A percentile compares a stretch with the other conserved stretches of the same genome.
Conservation (phyloP, 352 stramenopile species). For the Thalassiosira exigua region DNA sequence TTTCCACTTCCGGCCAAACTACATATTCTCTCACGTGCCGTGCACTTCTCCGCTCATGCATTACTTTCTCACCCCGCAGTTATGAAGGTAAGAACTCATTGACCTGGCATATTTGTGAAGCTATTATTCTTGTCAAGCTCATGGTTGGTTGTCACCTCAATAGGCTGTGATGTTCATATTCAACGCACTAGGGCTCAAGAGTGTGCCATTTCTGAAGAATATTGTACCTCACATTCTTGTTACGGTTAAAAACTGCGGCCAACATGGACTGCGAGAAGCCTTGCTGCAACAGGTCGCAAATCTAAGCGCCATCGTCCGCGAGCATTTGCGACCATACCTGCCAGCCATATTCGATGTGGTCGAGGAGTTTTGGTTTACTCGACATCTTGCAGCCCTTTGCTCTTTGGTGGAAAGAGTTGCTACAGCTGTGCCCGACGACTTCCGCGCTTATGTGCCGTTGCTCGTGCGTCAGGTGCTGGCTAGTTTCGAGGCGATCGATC, state of each 20-base stretch:
- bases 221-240: constrained; percentile 97
- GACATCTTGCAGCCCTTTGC: constrained; percentile 95
- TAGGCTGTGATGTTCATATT: constrained; percentile 98
- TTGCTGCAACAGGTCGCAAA: constrained; percentile 96
- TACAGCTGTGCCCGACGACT: constrained; percentile 86
- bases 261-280: constrained; percentile 92
- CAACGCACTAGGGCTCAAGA: constrained; percentile 93
- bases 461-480: constrained; percentile 84
- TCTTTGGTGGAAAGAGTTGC: constrained; percentile 91
- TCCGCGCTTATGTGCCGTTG: constrained; percentile 77
- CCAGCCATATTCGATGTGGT: constrained; percentile 95
- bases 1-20: no score
- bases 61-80: no score
- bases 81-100: no score
- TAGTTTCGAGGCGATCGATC: constrained; percentile 80
- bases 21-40: no score
- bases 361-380: constrained; percentile 93
- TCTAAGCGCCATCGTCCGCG: constrained; percentile 94
- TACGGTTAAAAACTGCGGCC: constrained; percentile 89
- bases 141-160: constrained; percentile 7
- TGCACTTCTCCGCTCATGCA: neutral
- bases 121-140: no score
- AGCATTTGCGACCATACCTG: constrained; percentile 96
- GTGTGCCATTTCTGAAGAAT: constrained; percentile 95
- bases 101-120: no score